Conservation (phyloP, 257 asterid species). For the Solanum sparsipilum region DNA sequence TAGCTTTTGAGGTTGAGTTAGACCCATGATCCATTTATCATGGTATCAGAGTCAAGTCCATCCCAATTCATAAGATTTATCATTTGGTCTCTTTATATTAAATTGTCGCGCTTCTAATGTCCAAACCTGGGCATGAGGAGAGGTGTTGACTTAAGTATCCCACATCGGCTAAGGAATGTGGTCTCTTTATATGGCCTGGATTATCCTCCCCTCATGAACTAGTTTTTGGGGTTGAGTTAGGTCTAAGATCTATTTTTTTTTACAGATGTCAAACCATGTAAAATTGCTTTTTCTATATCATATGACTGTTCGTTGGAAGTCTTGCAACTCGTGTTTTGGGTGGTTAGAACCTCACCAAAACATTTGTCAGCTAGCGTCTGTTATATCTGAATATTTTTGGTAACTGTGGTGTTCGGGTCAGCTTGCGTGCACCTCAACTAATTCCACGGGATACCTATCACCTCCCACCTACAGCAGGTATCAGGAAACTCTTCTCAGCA, state of each 20-base stretch:
- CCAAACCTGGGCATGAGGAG: background rate
- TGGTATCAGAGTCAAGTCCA: background rate
- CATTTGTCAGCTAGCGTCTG: background rate
- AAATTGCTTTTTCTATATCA: background rate
- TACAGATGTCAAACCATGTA: background rate
- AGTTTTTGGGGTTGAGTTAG: background rate
- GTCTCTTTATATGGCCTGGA: background rate
- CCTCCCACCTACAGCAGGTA: background rate
- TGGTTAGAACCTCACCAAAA: background rate
- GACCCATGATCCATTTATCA: background rate
- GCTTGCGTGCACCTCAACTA: background rate
- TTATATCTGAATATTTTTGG: background rate
- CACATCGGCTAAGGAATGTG: background rate
- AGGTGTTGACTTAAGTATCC: background rate
- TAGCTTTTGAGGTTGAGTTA: background rate
- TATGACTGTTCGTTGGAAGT: background rate
- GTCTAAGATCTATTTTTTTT: background rate
- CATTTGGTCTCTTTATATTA: no score
- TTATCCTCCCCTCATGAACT: background rate
- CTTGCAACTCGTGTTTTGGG: background rate
- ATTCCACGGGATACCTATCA: background rate
- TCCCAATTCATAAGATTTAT: background rate
- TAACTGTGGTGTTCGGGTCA: background rate
- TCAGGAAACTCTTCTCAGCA: background rate
- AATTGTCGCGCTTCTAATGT: background rate